Evolutionary conservation across 2,329 filamentous ascomycete genomes (phyloP).

Genomic region (Aspergillus bombycis): DNA sequence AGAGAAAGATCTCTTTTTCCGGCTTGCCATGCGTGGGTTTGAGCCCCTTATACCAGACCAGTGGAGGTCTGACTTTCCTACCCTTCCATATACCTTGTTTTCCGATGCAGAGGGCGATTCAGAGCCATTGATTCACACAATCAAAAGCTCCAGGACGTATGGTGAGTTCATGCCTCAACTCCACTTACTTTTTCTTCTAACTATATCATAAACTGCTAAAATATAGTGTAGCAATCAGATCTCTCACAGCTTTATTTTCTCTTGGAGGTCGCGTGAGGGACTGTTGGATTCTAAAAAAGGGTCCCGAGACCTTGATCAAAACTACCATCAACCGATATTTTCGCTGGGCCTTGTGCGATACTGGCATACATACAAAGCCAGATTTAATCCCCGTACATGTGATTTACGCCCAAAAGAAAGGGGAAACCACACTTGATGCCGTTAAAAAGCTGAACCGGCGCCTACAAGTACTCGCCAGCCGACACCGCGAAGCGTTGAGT

Average conservation of each 20-base stretch:
- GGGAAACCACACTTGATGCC: slow-evolving; percentile 44
- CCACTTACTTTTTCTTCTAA: background rate
- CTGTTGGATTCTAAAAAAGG: slow-evolving; percentile 43
- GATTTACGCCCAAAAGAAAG: slow-evolving; percentile 45
- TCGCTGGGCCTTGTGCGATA: slow-evolving; percentile 58
- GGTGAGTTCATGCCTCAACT: slow-evolving; percentile 34
- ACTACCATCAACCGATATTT: slow-evolving; percentile 52
- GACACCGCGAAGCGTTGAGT: slow-evolving; percentile 42
- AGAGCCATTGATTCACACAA: slow-evolving; percentile 51
- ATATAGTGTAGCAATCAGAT: slow-evolving; percentile 49
- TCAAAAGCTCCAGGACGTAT: slow-evolving; percentile 48
- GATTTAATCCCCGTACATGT: slow-evolving; percentile 50
- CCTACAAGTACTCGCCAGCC: slow-evolving; percentile 47
- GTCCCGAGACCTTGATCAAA: slow-evolving; percentile 42
- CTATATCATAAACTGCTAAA: background rate
- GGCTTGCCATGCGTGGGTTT: slow-evolving; percentile 58
- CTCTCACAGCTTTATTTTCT: slow-evolving; percentile 53
- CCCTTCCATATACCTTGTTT: slow-evolving; percentile 58
- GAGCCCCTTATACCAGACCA: slow-evolving; percentile 57
- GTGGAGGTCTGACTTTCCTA: slow-evolving; percentile 59
- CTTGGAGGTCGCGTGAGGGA: slow-evolving; percentile 58
- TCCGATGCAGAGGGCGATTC: slow-evolving; percentile 37
- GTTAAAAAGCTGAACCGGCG: slow-evolving; percentile 48
- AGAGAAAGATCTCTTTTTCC: slow-evolving; percentile 57
- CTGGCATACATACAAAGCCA: slow-evolving; percentile 40